phyloP scores from a whole-genome alignment of 176 grass and related monocot genomes.

The Eleusine coracana region DNA sequence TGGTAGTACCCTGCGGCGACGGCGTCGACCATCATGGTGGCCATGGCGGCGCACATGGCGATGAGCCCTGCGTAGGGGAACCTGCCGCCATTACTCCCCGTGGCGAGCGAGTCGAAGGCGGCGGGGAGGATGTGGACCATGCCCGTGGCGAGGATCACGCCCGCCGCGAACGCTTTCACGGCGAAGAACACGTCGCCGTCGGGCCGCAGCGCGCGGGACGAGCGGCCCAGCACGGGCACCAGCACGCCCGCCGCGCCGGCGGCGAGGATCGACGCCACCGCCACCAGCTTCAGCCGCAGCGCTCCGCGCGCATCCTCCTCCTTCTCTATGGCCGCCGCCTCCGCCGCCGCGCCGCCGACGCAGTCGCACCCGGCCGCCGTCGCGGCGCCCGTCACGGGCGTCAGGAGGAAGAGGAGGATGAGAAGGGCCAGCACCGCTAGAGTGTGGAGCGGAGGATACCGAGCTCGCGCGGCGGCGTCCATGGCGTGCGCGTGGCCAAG shows the following conservation, averaged over 20 bases:
- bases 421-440: not conserved
- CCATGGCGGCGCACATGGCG: constrained; percentile 75
- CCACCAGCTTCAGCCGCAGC: constrained; percentile 63
- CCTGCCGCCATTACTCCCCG: not conserved
- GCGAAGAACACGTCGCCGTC: constrained; percentile 70
- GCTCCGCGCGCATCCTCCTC: constrained; percentile 51
- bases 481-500: constrained; percentile 19
- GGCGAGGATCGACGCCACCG: constrained; percentile 62
- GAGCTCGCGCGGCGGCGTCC: constrained; percentile 26
- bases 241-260: constrained; percentile 57
- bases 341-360: not conserved
- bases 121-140: constrained; percentile 86
- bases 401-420: not conserved
- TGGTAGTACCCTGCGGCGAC: constrained; percentile 69
- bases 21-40: constrained; percentile 82
- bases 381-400: not conserved
- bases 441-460: not conserved
- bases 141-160: constrained; percentile 89
- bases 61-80: constrained; percentile 74
- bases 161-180: constrained; percentile 88
- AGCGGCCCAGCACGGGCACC: constrained; percentile 70
- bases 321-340: not conserved
- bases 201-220: constrained; percentile 56
- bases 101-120: constrained; percentile 61
- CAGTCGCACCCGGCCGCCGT: constrained; percentile 14